Evolutionary conservation across 352 stramenopile genomes (phyloP), one percentile per base, ranked within the genome.

Genomic region (Hyphochytrium catenoides): DNA sequence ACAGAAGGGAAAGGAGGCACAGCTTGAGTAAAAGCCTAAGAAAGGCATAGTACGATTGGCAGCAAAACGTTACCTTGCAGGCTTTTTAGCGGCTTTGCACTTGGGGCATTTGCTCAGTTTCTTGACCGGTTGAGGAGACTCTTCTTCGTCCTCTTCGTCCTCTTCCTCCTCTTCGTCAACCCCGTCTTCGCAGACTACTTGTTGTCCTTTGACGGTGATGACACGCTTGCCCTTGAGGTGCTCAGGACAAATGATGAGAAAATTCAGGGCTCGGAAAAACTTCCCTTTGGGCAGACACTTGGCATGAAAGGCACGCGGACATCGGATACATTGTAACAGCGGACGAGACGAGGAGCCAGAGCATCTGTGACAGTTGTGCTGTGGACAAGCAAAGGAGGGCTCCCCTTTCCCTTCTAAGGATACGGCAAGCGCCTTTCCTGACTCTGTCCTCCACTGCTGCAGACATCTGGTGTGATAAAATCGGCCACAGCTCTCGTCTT

Each of bases 401-500:
- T 82, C 76, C 7, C 66, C 73, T 26, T 82, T 61, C 67, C 71
- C 84, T 33, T 87, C 63, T 6, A 83, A n/a, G n/a, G n/a, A n/a
- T n/a, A n/a, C n/a, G n/a, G n/a, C n/a, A n/a, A n/a, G n/a, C n/a
- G n/a, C n/a, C n/a, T n/a, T n/a, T n/a, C 73, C 3, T 67, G 62
- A 14, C 56, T 39, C 26, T 71, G 56, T n/a, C n/a, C n/a, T n/a
- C n/a, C n/a, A n/a, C 27, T 72, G 66, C 2, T 56, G 51, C n/a
- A 90, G 42, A 34, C 74, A 87, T 4, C 62, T 62, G 38, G 78
- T 74, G 53, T 92, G 77, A 55, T 92, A 90, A 42, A 89, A 92
- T n/a, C 77, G 58, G 12, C 77, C 77, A 39, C 77, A 92, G 44
- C 82, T 87, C 36, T 45, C 43, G 6, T 21, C 12, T n/a, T 43